phyloP scores from a whole-genome alignment of 768 basidiomycete genomes.

The Boletus rufocinnamomeus region DNA sequence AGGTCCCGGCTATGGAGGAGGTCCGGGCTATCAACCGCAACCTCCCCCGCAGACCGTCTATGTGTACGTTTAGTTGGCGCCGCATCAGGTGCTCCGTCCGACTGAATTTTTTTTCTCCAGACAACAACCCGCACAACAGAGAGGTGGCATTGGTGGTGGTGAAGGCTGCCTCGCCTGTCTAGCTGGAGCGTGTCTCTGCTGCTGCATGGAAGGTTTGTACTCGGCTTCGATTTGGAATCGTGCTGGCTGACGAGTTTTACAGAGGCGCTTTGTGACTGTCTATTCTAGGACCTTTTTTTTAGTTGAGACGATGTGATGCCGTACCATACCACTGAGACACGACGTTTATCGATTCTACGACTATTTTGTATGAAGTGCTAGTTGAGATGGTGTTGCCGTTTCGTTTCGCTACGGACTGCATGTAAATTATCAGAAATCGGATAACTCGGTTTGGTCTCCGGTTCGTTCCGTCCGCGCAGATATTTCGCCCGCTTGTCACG shows the following conservation, averaged over 20 bases:
- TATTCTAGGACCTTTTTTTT: constrained; percentile 42
- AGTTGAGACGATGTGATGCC: constrained; percentile 9
- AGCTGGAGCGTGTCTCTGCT: constrained; percentile 49
- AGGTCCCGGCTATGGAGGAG: constrained; percentile 41
- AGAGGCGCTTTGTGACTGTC: constrained; percentile 74
- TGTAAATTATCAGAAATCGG: constrained; percentile 35
- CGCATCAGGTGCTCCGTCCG: not conserved
- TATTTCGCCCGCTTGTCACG: constrained; percentile 47
- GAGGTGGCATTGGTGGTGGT: constrained; percentile 36
- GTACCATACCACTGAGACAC: constrained; percentile 21
- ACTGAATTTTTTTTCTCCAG: constrained; percentile 26
- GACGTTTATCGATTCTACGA: constrained; percentile 15
- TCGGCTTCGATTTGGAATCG: constrained; percentile 22
- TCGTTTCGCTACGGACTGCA: constrained; percentile 15
- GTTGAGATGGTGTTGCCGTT: constrained; percentile 5
- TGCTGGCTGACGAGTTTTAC: constrained; percentile 26
- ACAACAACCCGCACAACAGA: constrained; percentile 42
- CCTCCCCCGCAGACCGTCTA: constrained; percentile 82
- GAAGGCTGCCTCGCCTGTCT: constrained; percentile 49
- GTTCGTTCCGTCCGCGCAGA: constrained; percentile 45
- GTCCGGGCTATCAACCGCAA: constrained; percentile 50
- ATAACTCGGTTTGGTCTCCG: constrained; percentile 40
- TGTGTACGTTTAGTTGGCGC: constrained; percentile 60
- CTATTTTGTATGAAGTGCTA: constrained; percentile 22
- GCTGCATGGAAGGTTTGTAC: constrained; percentile 51